Conservation (phyloP, 1,139 yeast species). For the Magnusiomyces fungicola region DNA sequence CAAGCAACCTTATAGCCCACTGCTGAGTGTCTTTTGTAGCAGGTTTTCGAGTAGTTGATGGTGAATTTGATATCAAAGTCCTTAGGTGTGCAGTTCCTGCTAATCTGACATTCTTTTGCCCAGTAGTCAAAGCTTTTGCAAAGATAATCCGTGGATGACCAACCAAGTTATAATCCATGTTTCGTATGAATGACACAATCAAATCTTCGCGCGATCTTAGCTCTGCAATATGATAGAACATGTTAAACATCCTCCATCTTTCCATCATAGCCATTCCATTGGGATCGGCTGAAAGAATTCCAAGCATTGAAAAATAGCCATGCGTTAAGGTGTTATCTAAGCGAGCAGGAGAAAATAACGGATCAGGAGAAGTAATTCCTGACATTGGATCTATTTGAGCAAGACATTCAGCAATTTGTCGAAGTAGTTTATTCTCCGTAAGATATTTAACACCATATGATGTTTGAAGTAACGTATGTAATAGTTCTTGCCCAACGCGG, state of each 20-base stretch:
- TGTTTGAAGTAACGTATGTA: slow-evolving; percentile 57
- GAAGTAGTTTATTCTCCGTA: slow-evolving; percentile 64
- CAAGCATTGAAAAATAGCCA: slow-evolving; percentile 76
- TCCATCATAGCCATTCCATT: slow-evolving; percentile 64
- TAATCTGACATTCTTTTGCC: slow-evolving; percentile 45
- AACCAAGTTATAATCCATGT: slow-evolving; percentile 54
- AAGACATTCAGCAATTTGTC: slow-evolving; percentile 80
- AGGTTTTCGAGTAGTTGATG: background rate
- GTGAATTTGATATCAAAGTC: slow-evolving; percentile 29
- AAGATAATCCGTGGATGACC: slow-evolving; percentile 65
- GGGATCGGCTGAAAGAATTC: slow-evolving; percentile 52
- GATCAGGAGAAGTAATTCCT: slow-evolving; percentile 66
- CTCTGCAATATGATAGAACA: slow-evolving; percentile 64
- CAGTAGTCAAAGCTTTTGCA: slow-evolving; percentile 54
- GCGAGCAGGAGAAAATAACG: slow-evolving; percentile 57
- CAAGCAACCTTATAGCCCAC: slow-evolving; percentile 46
- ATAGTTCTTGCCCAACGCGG: slow-evolving; percentile 63
- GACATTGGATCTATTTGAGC: slow-evolving; percentile 80
- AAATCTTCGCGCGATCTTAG: slow-evolving; percentile 53
- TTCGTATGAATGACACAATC: slow-evolving; percentile 48
- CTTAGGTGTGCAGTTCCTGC: slow-evolving; percentile 52
- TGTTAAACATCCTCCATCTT: slow-evolving; percentile 79
- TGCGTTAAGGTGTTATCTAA: slow-evolving; percentile 57
- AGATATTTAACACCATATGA: slow-evolving; percentile 62
- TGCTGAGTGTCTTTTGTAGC: slow-evolving; percentile 25